A percentile compares a stretch with the other conserved stretches of the same genome.
Conservation (phyloP, 1,284 basidiomycete genomes). For the Ceratobasidium sp. region DNA sequence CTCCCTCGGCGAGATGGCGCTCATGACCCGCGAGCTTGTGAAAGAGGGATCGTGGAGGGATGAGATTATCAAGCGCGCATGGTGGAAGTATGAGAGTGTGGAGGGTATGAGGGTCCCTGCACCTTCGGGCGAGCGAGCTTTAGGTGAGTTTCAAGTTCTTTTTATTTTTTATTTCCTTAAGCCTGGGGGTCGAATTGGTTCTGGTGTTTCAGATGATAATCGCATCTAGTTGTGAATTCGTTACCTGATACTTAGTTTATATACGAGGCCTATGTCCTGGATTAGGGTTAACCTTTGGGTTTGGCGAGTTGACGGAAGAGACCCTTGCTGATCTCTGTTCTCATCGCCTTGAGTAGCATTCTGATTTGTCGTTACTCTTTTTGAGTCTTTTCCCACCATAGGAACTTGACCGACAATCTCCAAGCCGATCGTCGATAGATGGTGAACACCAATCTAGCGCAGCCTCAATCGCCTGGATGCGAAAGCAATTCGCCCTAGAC, state of each 20-base stretch:
- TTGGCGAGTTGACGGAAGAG: slow-evolving; percentile 25
- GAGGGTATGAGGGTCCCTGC: slow-evolving; percentile 20
- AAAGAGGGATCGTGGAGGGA: background rate
- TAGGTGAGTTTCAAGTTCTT: slow-evolving; percentile 7
- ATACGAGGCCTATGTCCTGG: background rate
- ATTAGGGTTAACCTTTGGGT: slow-evolving; percentile 26
- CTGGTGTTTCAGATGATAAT: background rate
- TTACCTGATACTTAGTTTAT: background rate
- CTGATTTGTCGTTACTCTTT: slow-evolving; percentile 79
- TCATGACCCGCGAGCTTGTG: slow-evolving; percentile 1
- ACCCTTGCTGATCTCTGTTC: no score
- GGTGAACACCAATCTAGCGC: no score
- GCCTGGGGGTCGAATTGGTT: no score
- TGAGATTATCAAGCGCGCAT: background rate
- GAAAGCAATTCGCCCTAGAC: slow-evolving; percentile 57
- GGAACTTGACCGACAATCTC: slow-evolving; percentile 84
- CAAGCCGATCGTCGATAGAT: slow-evolving; percentile 75
- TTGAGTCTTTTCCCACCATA: slow-evolving; percentile 80
- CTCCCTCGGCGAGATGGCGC: slow-evolving; percentile 1
- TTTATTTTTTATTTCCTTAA: no score
- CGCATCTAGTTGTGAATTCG: slow-evolving; percentile 1
- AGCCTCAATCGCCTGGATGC: background rate
- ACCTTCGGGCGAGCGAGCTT: slow-evolving; percentile 1
- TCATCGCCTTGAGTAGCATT: slow-evolving; percentile 64
- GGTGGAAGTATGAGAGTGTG: slow-evolving; percentile 11